Evolutionary conservation across 345 rosid genomes (phyloP).

Genomic region (Raphanus raphanistrum): DNA sequence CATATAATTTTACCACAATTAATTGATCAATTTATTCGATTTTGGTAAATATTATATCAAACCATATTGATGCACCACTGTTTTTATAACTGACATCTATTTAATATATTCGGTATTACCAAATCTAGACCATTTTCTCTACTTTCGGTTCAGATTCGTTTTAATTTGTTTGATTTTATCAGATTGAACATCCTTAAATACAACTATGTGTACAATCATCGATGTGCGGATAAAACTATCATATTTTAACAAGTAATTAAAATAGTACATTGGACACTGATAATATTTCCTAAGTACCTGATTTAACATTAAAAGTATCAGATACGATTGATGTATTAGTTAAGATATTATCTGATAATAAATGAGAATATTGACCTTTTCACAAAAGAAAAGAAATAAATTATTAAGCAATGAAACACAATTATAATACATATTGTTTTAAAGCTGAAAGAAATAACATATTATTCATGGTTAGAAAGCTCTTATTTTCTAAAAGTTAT

Average conservation of each 20-base stretch:
- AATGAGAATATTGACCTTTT: neutral
- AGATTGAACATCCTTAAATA: no score
- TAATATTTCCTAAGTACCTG: neutral
- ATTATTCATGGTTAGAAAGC: neutral
- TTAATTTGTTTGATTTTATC: no score
- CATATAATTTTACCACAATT: no score
- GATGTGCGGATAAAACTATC: neutral
- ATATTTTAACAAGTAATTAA: neutral
- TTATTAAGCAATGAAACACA: neutral
- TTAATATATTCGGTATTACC: no score
- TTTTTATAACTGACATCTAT: no score
- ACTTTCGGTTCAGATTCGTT: no score
- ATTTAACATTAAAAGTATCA: neutral
- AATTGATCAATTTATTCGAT: no score
- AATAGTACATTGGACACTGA: neutral
- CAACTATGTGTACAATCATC: neutral
- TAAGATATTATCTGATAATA: neutral
- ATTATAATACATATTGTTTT: neutral
- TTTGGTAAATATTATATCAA: no score
- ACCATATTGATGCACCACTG: no score
- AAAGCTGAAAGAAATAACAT: neutral
- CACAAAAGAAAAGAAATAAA: neutral
- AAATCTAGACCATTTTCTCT: no score
- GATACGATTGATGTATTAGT: neutral
- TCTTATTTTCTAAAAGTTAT: neutral